phyloP scores from a whole-genome alignment of 306 rosid genomes.

The Rosa chinensis region DNA sequence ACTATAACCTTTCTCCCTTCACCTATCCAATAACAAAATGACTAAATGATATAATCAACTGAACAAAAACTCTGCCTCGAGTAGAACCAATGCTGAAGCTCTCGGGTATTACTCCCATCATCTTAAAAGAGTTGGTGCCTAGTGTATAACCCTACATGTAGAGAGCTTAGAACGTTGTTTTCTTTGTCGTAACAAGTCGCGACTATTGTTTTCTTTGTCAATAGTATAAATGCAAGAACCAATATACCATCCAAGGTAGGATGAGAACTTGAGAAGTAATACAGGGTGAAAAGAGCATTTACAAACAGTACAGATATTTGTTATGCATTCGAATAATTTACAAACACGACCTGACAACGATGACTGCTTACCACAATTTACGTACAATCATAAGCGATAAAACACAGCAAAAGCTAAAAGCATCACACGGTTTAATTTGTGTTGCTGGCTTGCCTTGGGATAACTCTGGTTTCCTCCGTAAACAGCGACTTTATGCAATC shows the following conservation, averaged over 20 bases:
- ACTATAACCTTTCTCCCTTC: not conserved
- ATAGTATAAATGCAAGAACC: not conserved
- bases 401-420: not conserved
- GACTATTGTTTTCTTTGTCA: not conserved
- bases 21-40: too few species aligned
- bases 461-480: conserved; percentile 28
- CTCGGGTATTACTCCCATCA: too few species aligned
- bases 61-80: too few species aligned
- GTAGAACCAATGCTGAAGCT: too few species aligned
- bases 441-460: not conserved
- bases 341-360: not conserved
- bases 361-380: not conserved
- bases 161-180: too few species aligned
- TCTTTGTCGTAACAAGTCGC: too few species aligned
- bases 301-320: not conserved
- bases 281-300: not conserved
- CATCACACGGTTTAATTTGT: not conserved
- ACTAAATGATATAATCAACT: too few species aligned
- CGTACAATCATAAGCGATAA: not conserved
- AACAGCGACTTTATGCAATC: conserved; percentile 49
- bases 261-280: not conserved
- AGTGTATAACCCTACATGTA: too few species aligned
- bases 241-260: not conserved
- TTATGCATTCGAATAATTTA: not conserved
- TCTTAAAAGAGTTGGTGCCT: too few species aligned